These are phyloP conservation scores for Candida boidinii DNA, from an alignment of 805 yeast genomes.

Conservation along the genomic window DNA sequence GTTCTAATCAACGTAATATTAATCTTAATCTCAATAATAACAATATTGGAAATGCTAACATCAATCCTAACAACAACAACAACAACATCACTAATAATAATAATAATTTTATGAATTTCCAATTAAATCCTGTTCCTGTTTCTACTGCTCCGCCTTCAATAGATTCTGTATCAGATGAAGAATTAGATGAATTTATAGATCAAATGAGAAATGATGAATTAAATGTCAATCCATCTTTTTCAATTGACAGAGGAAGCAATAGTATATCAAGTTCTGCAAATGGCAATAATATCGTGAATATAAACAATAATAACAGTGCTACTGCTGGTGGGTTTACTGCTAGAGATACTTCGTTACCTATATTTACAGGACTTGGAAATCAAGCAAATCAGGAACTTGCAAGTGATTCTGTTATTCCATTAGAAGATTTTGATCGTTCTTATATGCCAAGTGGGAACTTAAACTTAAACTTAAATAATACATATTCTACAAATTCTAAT, in stretches of 20 bases:
- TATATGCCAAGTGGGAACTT: neutral
- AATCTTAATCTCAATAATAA: too few relatives aligned
- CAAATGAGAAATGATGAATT: conserved; percentile 1
- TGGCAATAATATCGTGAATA: neutral
- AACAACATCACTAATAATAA: too few relatives aligned
- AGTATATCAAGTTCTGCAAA: neutral
- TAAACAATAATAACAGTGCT: neutral
- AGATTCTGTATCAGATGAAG: conserved; percentile 24
- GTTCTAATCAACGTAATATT: too few relatives aligned
- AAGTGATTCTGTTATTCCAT: too few relatives aligned
- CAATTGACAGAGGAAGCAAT: neutral
- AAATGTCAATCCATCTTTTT: neutral
- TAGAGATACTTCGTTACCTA: conserved; percentile 3
- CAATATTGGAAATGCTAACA: too few relatives aligned
- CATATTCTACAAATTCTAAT: too few relatives aligned
- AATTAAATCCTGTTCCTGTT: conserved; percentile 23
- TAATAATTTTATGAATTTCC: conserved; percentile 17
- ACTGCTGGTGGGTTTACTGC: conserved; percentile 6
- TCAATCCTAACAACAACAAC: too few relatives aligned
- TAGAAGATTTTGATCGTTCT: too few relatives aligned
- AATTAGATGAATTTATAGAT: conserved; percentile 7
- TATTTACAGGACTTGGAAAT: conserved; percentile 2
- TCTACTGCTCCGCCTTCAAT: conserved; percentile 32
- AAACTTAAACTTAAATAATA: too few relatives aligned
- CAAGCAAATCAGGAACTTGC: too few relatives aligned